These are phyloP conservation scores for Candida verbasci DNA, from an alignment of 805 yeast genomes.

Conservation along the genomic window DNA sequence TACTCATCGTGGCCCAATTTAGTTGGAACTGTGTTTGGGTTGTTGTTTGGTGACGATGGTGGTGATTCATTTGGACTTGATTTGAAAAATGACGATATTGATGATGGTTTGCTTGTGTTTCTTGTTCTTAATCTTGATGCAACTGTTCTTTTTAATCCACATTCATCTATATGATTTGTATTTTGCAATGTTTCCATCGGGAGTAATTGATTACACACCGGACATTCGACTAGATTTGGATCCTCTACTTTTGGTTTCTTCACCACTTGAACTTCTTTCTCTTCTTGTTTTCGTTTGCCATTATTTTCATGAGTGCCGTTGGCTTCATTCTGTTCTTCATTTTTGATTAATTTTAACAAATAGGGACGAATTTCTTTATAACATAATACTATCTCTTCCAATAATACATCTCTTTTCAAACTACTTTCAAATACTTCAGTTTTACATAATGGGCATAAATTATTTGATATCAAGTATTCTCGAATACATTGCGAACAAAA, in stretches of 20 bases:
- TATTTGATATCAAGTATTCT: constrained; percentile 54
- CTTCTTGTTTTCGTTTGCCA: not conserved
- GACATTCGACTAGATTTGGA: constrained; percentile 50
- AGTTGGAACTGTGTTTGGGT: no score
- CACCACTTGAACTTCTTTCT: constrained; percentile 8
- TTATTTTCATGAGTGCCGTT: not conserved
- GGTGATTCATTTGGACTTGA: constrained; percentile 1
- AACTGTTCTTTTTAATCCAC: constrained; percentile 28
- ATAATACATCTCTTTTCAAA: constrained; percentile 57
- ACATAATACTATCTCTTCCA: constrained; percentile 68
- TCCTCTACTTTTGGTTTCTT: constrained; percentile 1
- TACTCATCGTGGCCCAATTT: constrained; percentile 21
- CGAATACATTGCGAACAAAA: constrained; percentile 88
- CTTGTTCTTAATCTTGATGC: constrained; percentile 4
- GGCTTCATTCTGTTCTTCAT: no score
- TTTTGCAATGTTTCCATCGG: constrained; percentile 52
- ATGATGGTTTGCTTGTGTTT: constrained; percentile 13
- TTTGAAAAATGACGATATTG: constrained; percentile 29
- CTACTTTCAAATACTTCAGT: constrained; percentile 66
- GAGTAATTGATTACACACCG: constrained; percentile 57
- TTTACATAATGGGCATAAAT: constrained; percentile 76
- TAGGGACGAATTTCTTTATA: constrained; percentile 27
- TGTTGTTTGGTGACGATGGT: not conserved
- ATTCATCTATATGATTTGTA: constrained; percentile 53
- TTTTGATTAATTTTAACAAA: constrained; percentile 9